Conservation (phyloP, 2,329 filamentous ascomycete genomes). For the Colletotrichum truncatum region DNA sequence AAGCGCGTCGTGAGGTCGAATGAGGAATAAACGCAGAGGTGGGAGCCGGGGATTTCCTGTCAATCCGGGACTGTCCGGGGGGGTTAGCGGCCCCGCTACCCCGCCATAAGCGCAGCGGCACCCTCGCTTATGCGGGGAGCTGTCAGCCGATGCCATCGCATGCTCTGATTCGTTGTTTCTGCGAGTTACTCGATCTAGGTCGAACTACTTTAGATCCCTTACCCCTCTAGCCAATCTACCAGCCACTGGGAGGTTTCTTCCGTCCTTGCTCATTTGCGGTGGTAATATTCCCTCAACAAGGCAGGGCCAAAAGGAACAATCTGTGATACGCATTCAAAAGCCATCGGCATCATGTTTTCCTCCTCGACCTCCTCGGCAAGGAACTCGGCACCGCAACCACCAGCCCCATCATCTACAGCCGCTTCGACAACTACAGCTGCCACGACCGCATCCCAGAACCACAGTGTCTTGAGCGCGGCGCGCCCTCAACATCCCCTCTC, state of each 20-base stretch:
- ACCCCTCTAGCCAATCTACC: neutral
- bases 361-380: constrained; percentile 15
- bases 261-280: neutral
- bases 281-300: too few relatives aligned
- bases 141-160: neutral
- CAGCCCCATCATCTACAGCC: neutral
- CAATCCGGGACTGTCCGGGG: neutral
- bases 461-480: constrained; percentile 26
- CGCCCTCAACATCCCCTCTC: constrained; percentile 21
- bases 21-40: too few relatives aligned
- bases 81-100: constrained; percentile 1
- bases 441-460: constrained; percentile 16
- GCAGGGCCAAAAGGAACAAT: neutral
- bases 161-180: constrained; percentile 16
- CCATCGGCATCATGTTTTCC: constrained; percentile 19
- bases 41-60: too few relatives aligned
- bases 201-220: neutral
- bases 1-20: neutral
- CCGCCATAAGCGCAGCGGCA: constrained; percentile 1
- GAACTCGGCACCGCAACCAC: constrained; percentile 7
- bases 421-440: constrained; percentile 12
- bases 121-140: constrained; percentile 11
- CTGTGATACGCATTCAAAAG: neutral
- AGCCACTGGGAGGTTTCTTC: neutral
- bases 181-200: constrained; percentile 22